phyloP scores from a whole-genome alignment of 2,329 filamentous ascomycete genomes.

The Eurotiales sp. region DNA sequence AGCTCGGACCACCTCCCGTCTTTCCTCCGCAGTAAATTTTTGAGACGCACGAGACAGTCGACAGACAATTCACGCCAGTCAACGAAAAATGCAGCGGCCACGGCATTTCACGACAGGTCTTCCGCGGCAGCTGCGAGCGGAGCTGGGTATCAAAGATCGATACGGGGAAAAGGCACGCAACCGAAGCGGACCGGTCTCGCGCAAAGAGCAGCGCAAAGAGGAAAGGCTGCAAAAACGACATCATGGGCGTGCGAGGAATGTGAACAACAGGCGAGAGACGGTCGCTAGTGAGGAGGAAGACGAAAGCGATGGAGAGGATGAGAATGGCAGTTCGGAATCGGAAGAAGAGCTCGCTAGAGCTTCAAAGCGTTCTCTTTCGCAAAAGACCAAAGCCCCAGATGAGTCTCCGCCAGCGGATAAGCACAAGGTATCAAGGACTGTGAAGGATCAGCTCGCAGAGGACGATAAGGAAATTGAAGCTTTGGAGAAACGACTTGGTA shows the following conservation, averaged over 20 bases:
- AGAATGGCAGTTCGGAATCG: not conserved
- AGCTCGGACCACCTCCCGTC: constrained; percentile 18
- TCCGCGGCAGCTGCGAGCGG: constrained; percentile 35
- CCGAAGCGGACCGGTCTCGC: constrained; percentile 30
- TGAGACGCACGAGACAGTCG: too few species aligned
- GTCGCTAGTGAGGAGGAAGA: constrained; percentile 25
- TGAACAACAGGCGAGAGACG: constrained; percentile 24
- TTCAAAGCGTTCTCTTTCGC: not conserved
- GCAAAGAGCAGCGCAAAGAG: constrained; percentile 66
- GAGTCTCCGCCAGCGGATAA: constrained; percentile 20
- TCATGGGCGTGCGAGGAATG: constrained; percentile 16
- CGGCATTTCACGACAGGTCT: constrained; percentile 41
- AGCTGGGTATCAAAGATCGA: constrained; percentile 38
- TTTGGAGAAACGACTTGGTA: constrained; percentile 81
- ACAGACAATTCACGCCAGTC: not conserved
- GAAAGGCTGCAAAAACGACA: constrained; percentile 60
- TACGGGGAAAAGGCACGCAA: constrained; percentile 31
- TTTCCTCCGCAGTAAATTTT: not conserved
- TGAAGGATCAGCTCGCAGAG: constrained; percentile 65
- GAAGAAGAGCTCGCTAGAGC: constrained; percentile 13
- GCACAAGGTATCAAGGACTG: constrained; percentile 31
- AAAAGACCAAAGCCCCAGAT: constrained; percentile 2
- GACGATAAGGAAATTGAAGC: constrained; percentile 87
- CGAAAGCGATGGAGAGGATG: constrained; percentile 18
- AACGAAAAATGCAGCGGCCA: constrained; percentile 22